Evolutionary conservation across 1,284 basidiomycete species (phyloP).

Genomic region (Ganoderma meredithae): DNA sequence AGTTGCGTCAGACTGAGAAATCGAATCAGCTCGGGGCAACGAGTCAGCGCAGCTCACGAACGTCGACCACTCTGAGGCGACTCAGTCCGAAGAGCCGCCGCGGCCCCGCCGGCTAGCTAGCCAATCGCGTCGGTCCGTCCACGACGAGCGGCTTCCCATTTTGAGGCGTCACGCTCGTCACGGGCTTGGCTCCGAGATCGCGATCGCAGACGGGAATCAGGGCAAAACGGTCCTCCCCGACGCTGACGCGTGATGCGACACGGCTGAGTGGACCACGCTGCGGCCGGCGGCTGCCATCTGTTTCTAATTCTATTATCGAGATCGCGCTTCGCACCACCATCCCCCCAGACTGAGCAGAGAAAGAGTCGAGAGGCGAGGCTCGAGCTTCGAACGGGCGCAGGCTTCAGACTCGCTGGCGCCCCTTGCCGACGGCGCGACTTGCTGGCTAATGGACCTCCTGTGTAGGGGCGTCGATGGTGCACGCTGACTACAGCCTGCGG

Average conservation of each 20-base stretch:
- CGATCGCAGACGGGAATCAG: not conserved
- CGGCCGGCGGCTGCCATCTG: not conserved
- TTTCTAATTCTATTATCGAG: not conserved
- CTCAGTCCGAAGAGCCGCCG: not conserved
- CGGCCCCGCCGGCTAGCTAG: not conserved
- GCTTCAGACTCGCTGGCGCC: too few species aligned
- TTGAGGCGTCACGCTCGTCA: not conserved
- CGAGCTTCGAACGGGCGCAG: not conserved
- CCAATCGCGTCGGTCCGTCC: not conserved
- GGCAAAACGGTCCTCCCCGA: not conserved
- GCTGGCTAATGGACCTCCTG: too few species aligned
- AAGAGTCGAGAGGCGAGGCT: not conserved
- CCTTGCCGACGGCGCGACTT: too few species aligned
- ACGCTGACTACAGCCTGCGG: not conserved
- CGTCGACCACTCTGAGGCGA: not conserved
- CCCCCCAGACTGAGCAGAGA: not conserved
- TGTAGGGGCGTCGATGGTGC: not conserved
- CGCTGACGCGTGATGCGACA: not conserved
- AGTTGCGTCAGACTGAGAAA: too few species aligned
- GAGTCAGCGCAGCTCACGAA: not conserved
- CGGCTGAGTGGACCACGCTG: not conserved
- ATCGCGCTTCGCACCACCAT: not conserved
- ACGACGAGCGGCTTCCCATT: not conserved
- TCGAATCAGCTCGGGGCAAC: not conserved
- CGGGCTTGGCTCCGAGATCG: not conserved